Percentiles rank a stretch among this genome's conserved stretches.
These are phyloP conservation scores for Choanephora cucurbitarum DNA, from an alignment of 371 early-diverging fungal species.

Conservation along the genomic window DNA sequence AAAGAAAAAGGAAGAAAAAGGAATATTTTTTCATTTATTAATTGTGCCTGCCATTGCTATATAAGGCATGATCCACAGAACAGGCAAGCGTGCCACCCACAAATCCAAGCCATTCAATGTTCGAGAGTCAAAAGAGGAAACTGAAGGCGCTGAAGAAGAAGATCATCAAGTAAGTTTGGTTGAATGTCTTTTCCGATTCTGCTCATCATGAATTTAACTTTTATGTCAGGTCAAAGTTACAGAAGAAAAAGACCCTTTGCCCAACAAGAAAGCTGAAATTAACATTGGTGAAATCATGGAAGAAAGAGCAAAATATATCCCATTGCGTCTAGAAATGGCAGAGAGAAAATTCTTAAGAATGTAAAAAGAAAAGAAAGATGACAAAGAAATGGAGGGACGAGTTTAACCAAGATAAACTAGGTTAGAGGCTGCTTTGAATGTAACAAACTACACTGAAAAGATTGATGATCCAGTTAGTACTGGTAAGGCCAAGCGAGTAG, in stretches of 20 bases:
- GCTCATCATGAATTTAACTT: neutral
- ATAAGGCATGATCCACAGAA: slow-evolving; percentile 81
- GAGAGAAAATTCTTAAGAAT: slow-evolving; percentile 91
- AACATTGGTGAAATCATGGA: slow-evolving; percentile 74
- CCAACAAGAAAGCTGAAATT: slow-evolving; percentile 19
- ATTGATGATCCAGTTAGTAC: slow-evolving; percentile 86
- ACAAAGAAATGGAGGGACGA: neutral
- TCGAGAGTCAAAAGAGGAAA: slow-evolving; percentile 4
- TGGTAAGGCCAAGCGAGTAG: slow-evolving; percentile 87
- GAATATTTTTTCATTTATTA: too few species aligned
- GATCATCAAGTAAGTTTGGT: slow-evolving; percentile 5
- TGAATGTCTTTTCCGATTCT: neutral
- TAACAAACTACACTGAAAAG: slow-evolving; percentile 85
- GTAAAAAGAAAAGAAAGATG: slow-evolving; percentile 32
- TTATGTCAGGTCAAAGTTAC: too few species aligned
- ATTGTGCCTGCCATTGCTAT: neutral
- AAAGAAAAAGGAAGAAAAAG: neutral
- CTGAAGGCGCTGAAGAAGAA: slow-evolving; percentile 1
- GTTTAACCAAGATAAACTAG: slow-evolving; percentile 12
- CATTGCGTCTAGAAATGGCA: slow-evolving; percentile 81
- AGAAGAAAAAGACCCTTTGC: slow-evolving; percentile 24
- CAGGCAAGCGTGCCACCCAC: slow-evolving; percentile 77
- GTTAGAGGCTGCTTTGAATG: slow-evolving; percentile 91
- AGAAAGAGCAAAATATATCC: slow-evolving; percentile 86
- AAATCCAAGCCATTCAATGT: slow-evolving; percentile 31